Evolutionary conservation across 495 filamentous ascomycete species (phyloP).

Genomic region (Trichoderma orchidacearum): DNA sequence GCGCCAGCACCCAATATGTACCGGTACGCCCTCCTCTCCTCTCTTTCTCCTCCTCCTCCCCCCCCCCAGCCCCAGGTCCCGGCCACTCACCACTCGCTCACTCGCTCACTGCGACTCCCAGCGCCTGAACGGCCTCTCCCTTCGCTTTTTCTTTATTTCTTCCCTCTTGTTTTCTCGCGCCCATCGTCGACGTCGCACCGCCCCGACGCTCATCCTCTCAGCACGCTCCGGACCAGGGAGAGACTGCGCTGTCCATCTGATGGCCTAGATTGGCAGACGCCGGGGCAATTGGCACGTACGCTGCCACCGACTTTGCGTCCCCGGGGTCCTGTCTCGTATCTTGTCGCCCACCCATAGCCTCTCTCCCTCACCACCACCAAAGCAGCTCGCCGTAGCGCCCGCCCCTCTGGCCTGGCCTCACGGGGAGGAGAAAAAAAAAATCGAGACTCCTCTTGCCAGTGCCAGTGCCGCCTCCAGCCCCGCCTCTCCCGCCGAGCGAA

Average conservation of each 20-base stretch:
- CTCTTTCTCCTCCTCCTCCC: no score
- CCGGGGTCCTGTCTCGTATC: not conserved
- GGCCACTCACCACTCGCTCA: not conserved
- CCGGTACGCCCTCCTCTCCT: no score
- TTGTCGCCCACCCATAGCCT: not conserved
- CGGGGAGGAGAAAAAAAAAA: not conserved
- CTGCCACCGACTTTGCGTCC: not conserved
- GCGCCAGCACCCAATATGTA: no score
- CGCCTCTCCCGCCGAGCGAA: not conserved
- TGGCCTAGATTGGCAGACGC: not conserved
- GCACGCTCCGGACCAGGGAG: not conserved
- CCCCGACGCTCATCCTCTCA: not conserved
- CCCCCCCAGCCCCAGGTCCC: no score
- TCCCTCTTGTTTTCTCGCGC: not conserved
- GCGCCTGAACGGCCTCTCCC: not conserved
- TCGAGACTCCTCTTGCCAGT: no score
- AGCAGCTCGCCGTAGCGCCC: not conserved
- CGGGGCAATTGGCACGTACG: slow-evolving; percentile 1
- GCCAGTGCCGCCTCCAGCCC: not conserved
- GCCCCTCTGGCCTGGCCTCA: not conserved
- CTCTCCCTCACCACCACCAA: not conserved
- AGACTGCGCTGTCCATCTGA: not conserved
- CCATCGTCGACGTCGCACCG: not conserved
- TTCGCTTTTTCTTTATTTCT: not conserved
- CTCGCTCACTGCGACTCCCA: not conserved